Percentiles rank a stretch among this genome's conserved stretches.
phyloP scores from a whole-genome alignment of 306 rosid species.

The Begonia peltatifolia region DNA sequence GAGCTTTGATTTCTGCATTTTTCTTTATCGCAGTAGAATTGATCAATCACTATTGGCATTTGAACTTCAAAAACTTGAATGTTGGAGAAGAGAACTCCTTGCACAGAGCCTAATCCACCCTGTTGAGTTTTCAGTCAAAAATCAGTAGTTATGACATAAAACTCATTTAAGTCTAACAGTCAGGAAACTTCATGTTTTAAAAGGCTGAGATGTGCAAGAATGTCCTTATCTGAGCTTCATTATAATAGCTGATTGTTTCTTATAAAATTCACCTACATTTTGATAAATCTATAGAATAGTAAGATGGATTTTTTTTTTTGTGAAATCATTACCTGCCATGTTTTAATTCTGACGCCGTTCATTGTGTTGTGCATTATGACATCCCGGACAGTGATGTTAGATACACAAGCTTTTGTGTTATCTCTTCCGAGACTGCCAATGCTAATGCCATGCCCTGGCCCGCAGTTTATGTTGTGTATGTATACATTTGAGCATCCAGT shows the following conservation, averaged over 20 bases:
- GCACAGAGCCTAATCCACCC: constrained; percentile 97
- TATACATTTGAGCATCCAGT: constrained; percentile 87
- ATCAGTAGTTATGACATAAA: too few relatives aligned
- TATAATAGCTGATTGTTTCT: too few relatives aligned
- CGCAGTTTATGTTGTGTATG: constrained; percentile 80
- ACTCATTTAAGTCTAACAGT: too few relatives aligned
- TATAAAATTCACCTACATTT: too few relatives aligned
- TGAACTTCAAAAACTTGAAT: constrained; percentile 79
- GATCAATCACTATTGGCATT: constrained; percentile 92
- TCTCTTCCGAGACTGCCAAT: constrained; percentile 87
- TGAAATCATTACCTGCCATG: constrained; percentile 76
- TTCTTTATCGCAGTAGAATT: constrained; percentile 84
- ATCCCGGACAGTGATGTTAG: constrained; percentile 83
- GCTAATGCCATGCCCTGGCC: constrained; percentile 99
- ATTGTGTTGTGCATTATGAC: constrained; percentile 77
- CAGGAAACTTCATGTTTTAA: too few relatives aligned
- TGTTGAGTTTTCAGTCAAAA: constrained; percentile 14
- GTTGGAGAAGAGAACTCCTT: constrained; percentile 80
- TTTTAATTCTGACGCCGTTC: constrained; percentile 96
- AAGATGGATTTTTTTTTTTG: too few relatives aligned
- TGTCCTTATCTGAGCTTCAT: too few relatives aligned
- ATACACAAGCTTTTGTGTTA: constrained; percentile 84
- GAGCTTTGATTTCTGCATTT: constrained; percentile 60
- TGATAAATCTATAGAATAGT: too few relatives aligned
- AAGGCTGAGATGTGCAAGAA: too few relatives aligned